Conservation (phyloP, 1,139 yeast genomes). For the Geotrichum restrictum region DNA sequence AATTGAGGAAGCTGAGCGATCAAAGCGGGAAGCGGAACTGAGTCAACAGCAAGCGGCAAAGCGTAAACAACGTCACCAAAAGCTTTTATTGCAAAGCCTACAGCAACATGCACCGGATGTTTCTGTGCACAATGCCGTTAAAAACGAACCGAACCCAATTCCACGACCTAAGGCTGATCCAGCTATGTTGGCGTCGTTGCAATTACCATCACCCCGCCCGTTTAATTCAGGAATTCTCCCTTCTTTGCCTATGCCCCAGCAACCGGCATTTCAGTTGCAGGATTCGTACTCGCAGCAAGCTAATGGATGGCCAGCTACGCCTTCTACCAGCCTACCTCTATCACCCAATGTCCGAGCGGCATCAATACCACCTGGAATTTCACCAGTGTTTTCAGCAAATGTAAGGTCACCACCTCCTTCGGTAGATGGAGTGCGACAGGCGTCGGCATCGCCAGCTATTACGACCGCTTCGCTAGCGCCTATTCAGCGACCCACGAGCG, state of each 20-base stretch:
- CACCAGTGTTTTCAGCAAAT: not conserved
- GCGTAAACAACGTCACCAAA: constrained; percentile 25
- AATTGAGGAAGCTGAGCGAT: constrained; percentile 11
- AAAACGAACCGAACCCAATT: constrained; percentile 10
- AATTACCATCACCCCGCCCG: constrained; percentile 15
- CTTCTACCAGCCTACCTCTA: not conserved
- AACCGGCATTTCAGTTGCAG: constrained; percentile 7
- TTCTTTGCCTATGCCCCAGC: constrained; percentile 10
- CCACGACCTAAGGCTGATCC: constrained; percentile 20
- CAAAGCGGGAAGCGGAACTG: constrained; percentile 13
- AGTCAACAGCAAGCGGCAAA: constrained; percentile 17
- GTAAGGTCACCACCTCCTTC: constrained; percentile 13
- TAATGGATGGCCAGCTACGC: not conserved
- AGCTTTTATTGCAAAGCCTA: constrained; percentile 23
- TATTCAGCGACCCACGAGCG: constrained; percentile 23
- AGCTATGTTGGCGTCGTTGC: constrained; percentile 13
- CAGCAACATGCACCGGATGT: constrained; percentile 23
- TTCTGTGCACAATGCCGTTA: constrained; percentile 14
- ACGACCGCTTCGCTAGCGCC: constrained; percentile 17
- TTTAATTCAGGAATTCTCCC: constrained; percentile 10
- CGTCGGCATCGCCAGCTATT: constrained; percentile 9
- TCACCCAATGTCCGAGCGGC: constrained; percentile 1
- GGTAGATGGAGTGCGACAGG: constrained; percentile 7
- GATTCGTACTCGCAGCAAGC: constrained; percentile 7
- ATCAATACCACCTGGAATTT: not conserved